Evolutionary conservation across 805 yeast genomes (phyloP), one percentile per base, ranked within the genome.

Genomic region (Yarrowia alimentaria): DNA sequence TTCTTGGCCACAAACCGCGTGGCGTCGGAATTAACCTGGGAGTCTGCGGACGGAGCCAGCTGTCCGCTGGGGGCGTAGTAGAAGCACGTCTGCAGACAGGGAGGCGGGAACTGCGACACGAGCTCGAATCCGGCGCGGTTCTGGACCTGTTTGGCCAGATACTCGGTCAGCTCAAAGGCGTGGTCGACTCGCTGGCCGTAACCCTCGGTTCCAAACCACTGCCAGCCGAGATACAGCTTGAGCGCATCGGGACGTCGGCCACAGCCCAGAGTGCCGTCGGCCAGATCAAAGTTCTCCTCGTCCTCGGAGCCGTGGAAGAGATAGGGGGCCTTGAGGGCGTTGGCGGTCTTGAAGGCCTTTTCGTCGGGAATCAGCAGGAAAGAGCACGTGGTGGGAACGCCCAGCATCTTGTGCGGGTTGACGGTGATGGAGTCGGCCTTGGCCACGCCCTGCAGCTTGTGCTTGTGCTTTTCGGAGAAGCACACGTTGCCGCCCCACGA

Each of bases 201-300:
- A 1, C 95, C 95, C 28, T 64, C 58, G 9, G 63, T 58, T 3
- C 95, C 95, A 59, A 81, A 87, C 70, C 83, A 87, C 53, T 81
- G 69, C 95, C 95, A 86, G 1, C 85, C 80, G 62, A 87, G 64
- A 63, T 83, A 86, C 60, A 87, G 72, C 66, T 86, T 86, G 64
- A 86, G 68, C 3, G 91, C 77, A 64, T 87, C 95, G 0, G 93
- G 80, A 51, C 95, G 74, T 58, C 95, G 77, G 11, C 95, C 95
- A 63, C 95, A 86, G 7, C 94, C 95, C 90, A 87, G 81, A 2
- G 95, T 87, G 11, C 93, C 94, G 63, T 85, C 91, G 0, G 91
- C 95, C 52, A 86, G 74, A 58, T 86, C 95, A 60, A 71, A 83
- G 64, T 75, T 71, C 49, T 73, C 77, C 19, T 60, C 68, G 26